Percentiles rank a stretch among this genome's conserved stretches.
These are phyloP conservation scores for Daucus carota DNA, from an alignment of 129 eudicot species.

Conservation along the genomic window DH1_v3.0 NC_030389.2:27236501-27237000, in stretches of 20 bases:
- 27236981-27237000: conserved; percentile 36
- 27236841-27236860: neutral
- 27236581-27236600: neutral
- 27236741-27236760: conserved; percentile 4
- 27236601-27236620: neutral
- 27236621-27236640: conserved; percentile 35
- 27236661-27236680: neutral
- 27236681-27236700: no score
- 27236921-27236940: neutral
- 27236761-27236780: neutral
- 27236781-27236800: no score
- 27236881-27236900: neutral
- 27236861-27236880: neutral
- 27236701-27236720: no score
- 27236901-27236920: neutral
- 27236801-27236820: no score
- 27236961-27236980: neutral
- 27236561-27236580: neutral
- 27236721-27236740: no score
- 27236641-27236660: conserved; percentile 29
- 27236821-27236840: no score
- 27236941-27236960: neutral
- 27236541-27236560: no score
- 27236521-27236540: no score
- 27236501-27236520: no score